Evolutionary conservation across 2,329 filamentous ascomycete species (phyloP), one percentile per base, ranked within the genome.

Genomic region (Phymatotrichopsis omnivora): DNA sequence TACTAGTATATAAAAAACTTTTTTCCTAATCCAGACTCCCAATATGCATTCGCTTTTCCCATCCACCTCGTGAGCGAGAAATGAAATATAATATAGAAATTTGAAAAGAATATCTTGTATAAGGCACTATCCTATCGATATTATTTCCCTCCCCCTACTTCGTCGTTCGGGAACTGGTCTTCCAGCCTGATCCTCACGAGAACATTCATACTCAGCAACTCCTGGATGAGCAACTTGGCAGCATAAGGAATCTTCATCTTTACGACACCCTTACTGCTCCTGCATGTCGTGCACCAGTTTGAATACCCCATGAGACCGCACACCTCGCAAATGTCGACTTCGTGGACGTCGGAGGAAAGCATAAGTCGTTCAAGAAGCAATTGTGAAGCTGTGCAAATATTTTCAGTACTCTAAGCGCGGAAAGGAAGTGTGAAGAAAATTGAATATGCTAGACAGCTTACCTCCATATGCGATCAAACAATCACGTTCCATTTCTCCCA

Each of bases 401-500:
- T 35, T 24, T 14, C 22, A 41, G 12, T n/a, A 19, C 16, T 10
- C 20, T 27, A 24, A 27, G n/a, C 24, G 23, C 1, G 14, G n/a
- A 20, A 27, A 38, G 16, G 16, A 17, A 31, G 32, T 16, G 10
- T 36, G 24, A 44, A 35, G 22, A 12, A 7, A 20, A 40, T 22
- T 11, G 4, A 23, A 7, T 39, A 7, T 14, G 28, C 24, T 16
- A 34, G 37, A 24, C 16, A 6, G 37, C 28, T 14, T 41, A 53
- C 52, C 52, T 46, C 91, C 91, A 63, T 98, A 98, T 7, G 91
- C 91, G 57, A 98, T 96, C 52, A 98, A 64, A 66, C 91, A 98
- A 69, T 98, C 91, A 58, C 91, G 85, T 64, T 98, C 91, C 93
- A 98, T 98, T 68, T 98, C 91, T 61, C 93, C 91, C 34, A 98